Evolutionary conservation across 2,329 filamentous ascomycete genomes (phyloP), one percentile per base, ranked within the genome.

Genomic region (Celoporthe dispersa): DNA sequence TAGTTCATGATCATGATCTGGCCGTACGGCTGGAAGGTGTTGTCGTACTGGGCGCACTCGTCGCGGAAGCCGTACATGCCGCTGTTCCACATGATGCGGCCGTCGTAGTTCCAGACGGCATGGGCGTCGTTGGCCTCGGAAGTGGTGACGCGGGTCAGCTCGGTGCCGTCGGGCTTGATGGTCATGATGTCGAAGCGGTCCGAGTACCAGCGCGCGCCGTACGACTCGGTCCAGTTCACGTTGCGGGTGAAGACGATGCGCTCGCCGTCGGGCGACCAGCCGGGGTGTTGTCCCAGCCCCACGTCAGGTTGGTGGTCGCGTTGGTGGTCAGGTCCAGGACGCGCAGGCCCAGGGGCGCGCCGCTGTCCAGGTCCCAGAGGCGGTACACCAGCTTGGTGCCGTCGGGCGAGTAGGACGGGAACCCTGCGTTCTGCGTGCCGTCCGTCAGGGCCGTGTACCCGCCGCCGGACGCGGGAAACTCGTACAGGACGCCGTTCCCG

Each of bases 21-120:
- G 0, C 81, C 81, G 61, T 82, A 83, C 0, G 81, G 81, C 74
- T 84, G 80, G 72, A 83, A 84, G 1, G 81, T 82, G 41, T 81
- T 71, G 66, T 84, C 81, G 67, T 80, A 83, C 5, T 80, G 73
- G 0, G 78, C 76, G 14, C 77, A 76, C 76, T 84, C 82, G 62
- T 81, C 78, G 53, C 80, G 77, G 75, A 83, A 84, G 2, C 81
- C 82, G 68, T 79, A 84, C 79, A 80, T 80, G 6, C 81, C 81
- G 7, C 75, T 81, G 9, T 73, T 78, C 55, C 77, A 84, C 72
- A 81, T 71, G 44, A 84, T 84, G 9, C 78, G 77, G 3, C 80
- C 80, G 73, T 84, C 81, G 2, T 77, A 75, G 0, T 78, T 77
- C 81, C 82, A 84, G 0, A 83, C 80, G 1, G 82, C 81, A 73